Evolutionary conservation across 257 asterid genomes (phyloP).

Genomic region (Thymus mandschuricus): DNA sequence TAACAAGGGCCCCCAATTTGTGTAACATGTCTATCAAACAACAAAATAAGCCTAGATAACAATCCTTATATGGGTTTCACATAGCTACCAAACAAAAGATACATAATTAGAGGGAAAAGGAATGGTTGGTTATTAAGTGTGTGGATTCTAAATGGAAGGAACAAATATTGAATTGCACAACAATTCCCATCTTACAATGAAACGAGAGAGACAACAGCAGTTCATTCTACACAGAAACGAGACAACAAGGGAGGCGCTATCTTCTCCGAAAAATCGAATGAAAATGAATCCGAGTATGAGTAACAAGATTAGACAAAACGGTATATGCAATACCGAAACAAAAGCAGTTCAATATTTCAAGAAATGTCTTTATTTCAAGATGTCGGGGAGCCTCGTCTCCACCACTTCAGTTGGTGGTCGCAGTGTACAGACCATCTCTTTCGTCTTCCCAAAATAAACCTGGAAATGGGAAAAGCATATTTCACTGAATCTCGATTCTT

Average conservation of each 20-base stretch:
- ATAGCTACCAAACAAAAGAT: too few relatives aligned
- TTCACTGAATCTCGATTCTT: constrained; percentile 17
- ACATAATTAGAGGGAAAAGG: too few relatives aligned
- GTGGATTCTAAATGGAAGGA: too few relatives aligned
- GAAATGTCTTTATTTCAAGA: constrained; percentile 38
- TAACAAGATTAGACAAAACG: background rate
- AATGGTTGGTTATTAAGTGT: too few relatives aligned
- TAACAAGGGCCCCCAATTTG: too few relatives aligned
- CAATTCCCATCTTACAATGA: too few relatives aligned
- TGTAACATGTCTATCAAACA: too few relatives aligned
- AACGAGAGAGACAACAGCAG: too few relatives aligned
- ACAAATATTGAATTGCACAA: background rate
- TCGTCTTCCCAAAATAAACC: constrained; percentile 99
- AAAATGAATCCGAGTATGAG: constrained; percentile 14
- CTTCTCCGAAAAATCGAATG: background rate
- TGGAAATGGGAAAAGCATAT: constrained; percentile 30
- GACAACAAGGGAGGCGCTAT: too few relatives aligned
- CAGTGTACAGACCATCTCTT: constrained; percentile 96
- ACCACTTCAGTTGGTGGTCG: constrained; percentile 89
- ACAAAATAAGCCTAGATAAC: too few relatives aligned
- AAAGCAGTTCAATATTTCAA: constrained; percentile 16
- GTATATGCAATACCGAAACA: background rate
- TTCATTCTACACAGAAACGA: background rate
- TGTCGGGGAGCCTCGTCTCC: constrained; percentile 65
- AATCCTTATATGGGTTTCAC: too few relatives aligned